Base-by-base conservation (phyloP, 345 rosid genomes). In the Viola odorata region DNA sequence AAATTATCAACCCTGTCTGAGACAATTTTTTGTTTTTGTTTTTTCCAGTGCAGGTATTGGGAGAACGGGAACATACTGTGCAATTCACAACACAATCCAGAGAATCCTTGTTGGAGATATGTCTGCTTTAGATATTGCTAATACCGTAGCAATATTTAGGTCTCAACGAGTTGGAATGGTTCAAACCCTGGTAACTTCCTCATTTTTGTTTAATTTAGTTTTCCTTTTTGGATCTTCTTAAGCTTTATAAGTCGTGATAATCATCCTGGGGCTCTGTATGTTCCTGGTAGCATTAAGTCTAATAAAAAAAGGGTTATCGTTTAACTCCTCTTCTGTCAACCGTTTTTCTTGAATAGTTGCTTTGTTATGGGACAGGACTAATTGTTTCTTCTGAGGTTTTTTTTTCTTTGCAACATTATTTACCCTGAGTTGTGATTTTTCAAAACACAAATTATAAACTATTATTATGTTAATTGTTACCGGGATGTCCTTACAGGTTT, bases 101-200 rank as follows among this genome's bases (percentile, higher is more conserved):
- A 79, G 97, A 77, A 86, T 94, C 75, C 88, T 94, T 61, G 64
- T 38, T 45, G 99, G 99, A 5, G 97, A 94, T 68, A 78, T 80
- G 95, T 82, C 99, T 67, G 91, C 97, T 8, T 53, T 84, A 65
- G 82, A 89, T 72, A 72, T 94, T 61, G 83, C 84, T 73, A 70
- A 76, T 57, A 94, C 97, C 3, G 53, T 94, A 53, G 45, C 80
- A 65, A 58, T 11, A 55, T 88, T 94, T 67, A 86, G 99, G 58
- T 81, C 87, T 59, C 99, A 94, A 69, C 85, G 97, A 50, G 65
- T 74, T 47, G 96, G 99, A 72, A 90, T 94, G 99, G 97, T 94
- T 71, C 87, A 94, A 78, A 88, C 99, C 16, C 75, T 66, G 91
- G 99, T 94, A 91, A 63, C 44, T 53, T 61, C 65, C 69, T 42